Conservation (phyloP, 1,139 yeast species). For the Geotrichum phurueaensis region DNA sequence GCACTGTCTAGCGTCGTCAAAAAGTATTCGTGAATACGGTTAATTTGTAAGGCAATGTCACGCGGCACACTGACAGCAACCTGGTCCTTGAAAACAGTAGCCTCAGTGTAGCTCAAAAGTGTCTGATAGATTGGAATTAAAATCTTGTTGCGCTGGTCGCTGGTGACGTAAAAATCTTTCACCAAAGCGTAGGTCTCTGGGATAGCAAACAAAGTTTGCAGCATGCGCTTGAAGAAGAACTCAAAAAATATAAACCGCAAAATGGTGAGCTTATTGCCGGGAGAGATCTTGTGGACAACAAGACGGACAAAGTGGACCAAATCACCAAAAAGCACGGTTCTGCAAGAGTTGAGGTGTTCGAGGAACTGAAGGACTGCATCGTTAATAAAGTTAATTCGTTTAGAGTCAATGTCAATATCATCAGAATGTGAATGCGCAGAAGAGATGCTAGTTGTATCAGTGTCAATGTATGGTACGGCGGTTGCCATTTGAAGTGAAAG, state of each 20-base stretch:
- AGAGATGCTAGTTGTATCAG: constrained; percentile 4
- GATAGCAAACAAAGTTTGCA: constrained; percentile 21
- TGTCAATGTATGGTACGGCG: constrained; percentile 10
- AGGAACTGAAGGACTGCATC: constrained; percentile 21
- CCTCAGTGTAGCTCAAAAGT: constrained; percentile 8
- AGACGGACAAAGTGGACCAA: constrained; percentile 24
- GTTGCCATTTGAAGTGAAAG: constrained; percentile 15
- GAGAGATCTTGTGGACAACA: constrained; percentile 23
- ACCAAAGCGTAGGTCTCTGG: constrained; percentile 29
- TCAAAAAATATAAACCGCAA: constrained; percentile 24
- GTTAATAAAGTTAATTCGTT: constrained; percentile 20
- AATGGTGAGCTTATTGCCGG: constrained; percentile 19
- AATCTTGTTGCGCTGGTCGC: constrained; percentile 26
- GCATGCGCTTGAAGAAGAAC: constrained; percentile 26
- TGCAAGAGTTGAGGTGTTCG: constrained; percentile 23
- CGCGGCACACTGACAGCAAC: background rate
- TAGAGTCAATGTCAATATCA: constrained; percentile 15
- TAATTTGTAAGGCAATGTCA: background rate
- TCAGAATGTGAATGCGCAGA: constrained; percentile 9
- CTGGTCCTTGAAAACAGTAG: constrained; percentile 4
- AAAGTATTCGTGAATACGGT: constrained; percentile 3
- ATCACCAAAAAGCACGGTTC: constrained; percentile 24
- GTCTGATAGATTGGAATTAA: constrained; percentile 23
- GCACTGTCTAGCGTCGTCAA: background rate
- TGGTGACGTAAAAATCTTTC: constrained; percentile 25